These are phyloP conservation scores for Cadophora sp. DNA, from an alignment of 2,329 filamentous ascomycete genomes.

Conservation along the genomic window DNA sequence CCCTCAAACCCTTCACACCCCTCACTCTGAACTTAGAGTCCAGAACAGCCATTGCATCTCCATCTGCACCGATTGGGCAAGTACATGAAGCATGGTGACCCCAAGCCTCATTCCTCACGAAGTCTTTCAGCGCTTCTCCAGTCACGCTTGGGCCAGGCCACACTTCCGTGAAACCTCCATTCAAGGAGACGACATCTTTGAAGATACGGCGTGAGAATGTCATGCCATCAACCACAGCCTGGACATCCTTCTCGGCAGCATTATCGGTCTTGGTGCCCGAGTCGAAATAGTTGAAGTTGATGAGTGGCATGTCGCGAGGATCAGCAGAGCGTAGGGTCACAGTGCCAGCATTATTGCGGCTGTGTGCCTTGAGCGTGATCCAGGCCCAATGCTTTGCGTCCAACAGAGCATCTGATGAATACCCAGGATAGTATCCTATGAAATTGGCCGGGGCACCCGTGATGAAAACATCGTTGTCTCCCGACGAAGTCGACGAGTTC, in stretches of 20 bases:
- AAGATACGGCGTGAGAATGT: slow-evolving; percentile 44
- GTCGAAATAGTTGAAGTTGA: slow-evolving; percentile 66
- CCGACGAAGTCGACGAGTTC: slow-evolving; percentile 46
- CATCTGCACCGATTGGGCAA: slow-evolving; percentile 44
- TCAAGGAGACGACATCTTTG: slow-evolving; percentile 49
- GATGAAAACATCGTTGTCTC: slow-evolving; percentile 49
- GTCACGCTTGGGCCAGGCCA: slow-evolving; percentile 51
- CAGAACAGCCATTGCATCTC: slow-evolving; percentile 52
- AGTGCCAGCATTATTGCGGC: slow-evolving; percentile 66
- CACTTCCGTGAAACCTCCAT: slow-evolving; percentile 51
- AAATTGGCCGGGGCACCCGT: slow-evolving; percentile 43
- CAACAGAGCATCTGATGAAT: slow-evolving; percentile 45
- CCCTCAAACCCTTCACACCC: slow-evolving; percentile 43
- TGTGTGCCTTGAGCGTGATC: slow-evolving; percentile 64
- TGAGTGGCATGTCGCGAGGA: slow-evolving; percentile 67
- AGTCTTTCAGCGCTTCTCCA: slow-evolving; percentile 53
- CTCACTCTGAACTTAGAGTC: slow-evolving; percentile 47
- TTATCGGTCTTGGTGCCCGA: slow-evolving; percentile 46
- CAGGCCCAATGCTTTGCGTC: slow-evolving; percentile 49
- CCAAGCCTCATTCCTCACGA: slow-evolving; percentile 57
- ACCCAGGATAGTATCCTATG: slow-evolving; percentile 53
- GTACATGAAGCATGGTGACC: slow-evolving; percentile 42
- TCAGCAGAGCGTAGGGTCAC: slow-evolving; percentile 68
- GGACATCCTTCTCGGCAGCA: slow-evolving; percentile 26
- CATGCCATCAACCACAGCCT: slow-evolving; percentile 34